Conservation (phyloP, 176 grass and related monocot genomes). For the Musa schizocarpa region DNA sequence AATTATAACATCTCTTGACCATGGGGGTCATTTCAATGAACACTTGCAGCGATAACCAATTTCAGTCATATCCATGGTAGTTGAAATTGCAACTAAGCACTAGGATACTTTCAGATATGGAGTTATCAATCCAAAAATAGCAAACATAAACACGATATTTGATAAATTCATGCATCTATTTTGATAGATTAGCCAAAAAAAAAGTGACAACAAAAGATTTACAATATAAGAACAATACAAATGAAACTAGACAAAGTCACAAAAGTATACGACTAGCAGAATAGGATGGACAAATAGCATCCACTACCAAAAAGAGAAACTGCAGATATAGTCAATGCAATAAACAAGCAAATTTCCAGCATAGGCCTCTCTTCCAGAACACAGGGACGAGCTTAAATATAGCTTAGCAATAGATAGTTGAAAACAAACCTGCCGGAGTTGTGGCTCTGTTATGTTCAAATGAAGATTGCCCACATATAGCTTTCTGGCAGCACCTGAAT, state of each 20-base stretch:
- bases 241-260: background rate
- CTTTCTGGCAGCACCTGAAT: slow-evolving; percentile 72
- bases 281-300: background rate
- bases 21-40: too few relatives aligned
- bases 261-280: background rate
- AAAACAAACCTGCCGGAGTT: slow-evolving; percentile 62
- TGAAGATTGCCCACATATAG: slow-evolving; percentile 98
- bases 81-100: too few relatives aligned
- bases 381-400: background rate
- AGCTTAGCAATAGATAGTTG: background rate
- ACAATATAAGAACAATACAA: background rate
- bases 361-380: background rate
- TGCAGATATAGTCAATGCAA: background rate
- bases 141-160: too few relatives aligned
- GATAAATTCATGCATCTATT: too few relatives aligned
- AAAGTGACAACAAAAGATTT: background rate
- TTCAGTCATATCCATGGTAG: too few relatives aligned
- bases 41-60: too few relatives aligned
- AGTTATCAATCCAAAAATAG: too few relatives aligned
- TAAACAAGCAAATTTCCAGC: background rate
- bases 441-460: slow-evolving; percentile 82
- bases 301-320: background rate
- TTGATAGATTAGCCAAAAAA: background rate
- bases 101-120: too few relatives aligned
- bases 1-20: too few relatives aligned